phyloP scores from a whole-genome alignment of 129 eudicot genomes.

The Helichrysum umbraculigerum region DNA sequence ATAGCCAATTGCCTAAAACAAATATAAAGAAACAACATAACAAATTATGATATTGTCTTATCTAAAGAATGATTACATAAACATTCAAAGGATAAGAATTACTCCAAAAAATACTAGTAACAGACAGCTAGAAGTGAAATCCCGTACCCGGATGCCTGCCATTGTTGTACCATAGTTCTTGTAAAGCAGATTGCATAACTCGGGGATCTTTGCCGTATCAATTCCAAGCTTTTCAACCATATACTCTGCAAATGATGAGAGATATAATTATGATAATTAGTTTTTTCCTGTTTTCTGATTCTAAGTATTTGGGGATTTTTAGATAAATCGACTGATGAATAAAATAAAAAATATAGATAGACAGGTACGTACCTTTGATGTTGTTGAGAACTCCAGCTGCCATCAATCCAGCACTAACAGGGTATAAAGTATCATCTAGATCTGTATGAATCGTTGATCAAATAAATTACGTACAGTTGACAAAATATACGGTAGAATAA shows the following conservation, averaged over 20 bases:
- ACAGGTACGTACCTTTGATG: constrained; percentile 67
- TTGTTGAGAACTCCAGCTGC: constrained; percentile 61
- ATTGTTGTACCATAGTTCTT: constrained; percentile 93
- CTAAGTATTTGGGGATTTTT: neutral
- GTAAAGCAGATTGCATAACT: constrained; percentile 66
- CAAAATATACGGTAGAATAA: neutral
- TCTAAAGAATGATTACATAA: neutral
- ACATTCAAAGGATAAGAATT: neutral
- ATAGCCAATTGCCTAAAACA: constrained; percentile 81
- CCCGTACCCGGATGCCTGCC: constrained; percentile 90
- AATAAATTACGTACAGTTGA: neutral
- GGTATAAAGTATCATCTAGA: constrained; percentile 91
- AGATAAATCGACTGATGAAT: neutral
- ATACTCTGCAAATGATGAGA: constrained; percentile 50
- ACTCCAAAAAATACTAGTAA: neutral
- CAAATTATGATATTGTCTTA: neutral
- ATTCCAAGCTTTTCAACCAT: constrained; percentile 92
- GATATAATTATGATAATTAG: neutral
- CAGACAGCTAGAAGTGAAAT: neutral
- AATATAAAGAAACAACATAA: neutral
- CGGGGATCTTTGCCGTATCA: constrained; percentile 55
- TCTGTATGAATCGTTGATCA: constrained; percentile 37
- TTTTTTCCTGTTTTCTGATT: neutral
- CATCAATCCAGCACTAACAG: constrained; percentile 77
- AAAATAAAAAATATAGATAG: neutral